Base-by-base conservation (phyloP, 2,329 filamentous ascomycete genomes). In the Colletotrichum sp. region DNA sequence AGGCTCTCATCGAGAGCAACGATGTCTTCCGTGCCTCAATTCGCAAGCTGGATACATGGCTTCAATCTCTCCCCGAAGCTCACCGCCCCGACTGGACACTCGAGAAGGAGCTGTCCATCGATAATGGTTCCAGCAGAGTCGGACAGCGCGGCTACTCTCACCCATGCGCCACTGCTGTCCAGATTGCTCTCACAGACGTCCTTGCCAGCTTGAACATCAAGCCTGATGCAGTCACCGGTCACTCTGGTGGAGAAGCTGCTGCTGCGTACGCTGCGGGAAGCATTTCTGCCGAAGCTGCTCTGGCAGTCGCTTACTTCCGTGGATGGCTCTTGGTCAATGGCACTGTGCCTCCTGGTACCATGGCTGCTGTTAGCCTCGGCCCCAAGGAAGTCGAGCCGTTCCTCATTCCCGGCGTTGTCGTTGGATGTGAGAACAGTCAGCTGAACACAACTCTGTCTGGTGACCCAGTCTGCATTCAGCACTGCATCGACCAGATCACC, bases 161-260 rank as follows among this genome's bases (percentile, higher is more conserved):
- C 34, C 81, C 86, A 2, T 62, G 83, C 4, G 85, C 82, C 62
- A 85, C 84, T 3, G 80, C 80, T 7, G 75, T 84, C 8, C 85
- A 88, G 74, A 80, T 89, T 13, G 86, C 80, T 0, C 78, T 90
- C 1, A 81, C 88, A 0, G 83, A 88, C 16, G 78, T 86, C 0
- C 82, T 89, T 4, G 44, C 55, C 0, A 75, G 77, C 2, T 81
- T 81, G 68, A 81, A 83, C 0, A 76, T 89, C 30, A 66, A 59
- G 2, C 84, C 86, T 0, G 32, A 78, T 8, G 83, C 81, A 1
- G 84, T 86, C 0, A 82, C 87, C 5, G 87, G 87, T 1, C 87
- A 89, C 72, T 87, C 85, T 0, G 82, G 80, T 3, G 87, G 87
- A 2, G 87, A 89, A 74, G 86, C 88, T 39, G 87, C 83, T 0